Percentiles rank a stretch among this genome's conserved stretches.
phyloP scores from a whole-genome alignment of 345 rosid species.

The Kandelia obovata region DNA sequence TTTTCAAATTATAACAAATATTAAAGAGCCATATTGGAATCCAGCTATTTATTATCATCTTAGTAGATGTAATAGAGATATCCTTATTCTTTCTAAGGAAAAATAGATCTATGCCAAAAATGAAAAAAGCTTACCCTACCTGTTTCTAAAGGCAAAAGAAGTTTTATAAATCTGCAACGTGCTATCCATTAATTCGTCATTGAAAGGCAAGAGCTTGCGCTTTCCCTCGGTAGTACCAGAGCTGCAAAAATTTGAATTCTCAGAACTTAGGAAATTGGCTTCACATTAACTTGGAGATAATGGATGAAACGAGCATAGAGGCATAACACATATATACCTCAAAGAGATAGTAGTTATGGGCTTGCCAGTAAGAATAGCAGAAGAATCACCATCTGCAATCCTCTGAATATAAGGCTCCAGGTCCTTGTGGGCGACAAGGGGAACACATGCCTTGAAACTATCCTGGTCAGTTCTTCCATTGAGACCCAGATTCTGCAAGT shows the following conservation, averaged over 20 bases:
- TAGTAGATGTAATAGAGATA: no score
- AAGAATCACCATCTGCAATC: conserved; percentile 64
- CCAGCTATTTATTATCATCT: no score
- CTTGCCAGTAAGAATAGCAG: conserved; percentile 66
- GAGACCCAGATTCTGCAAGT: conserved; percentile 64
- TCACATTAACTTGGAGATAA: neutral
- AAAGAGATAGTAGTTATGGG: conserved; percentile 73
- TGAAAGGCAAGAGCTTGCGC: conserved; percentile 79
- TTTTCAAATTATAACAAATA: neutral
- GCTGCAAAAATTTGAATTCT: conserved; percentile 38
- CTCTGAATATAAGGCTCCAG: conserved; percentile 68
- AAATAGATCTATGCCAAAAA: no score
- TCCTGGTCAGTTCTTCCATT: conserved; percentile 64
- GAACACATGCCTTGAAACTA: conserved; percentile 68
- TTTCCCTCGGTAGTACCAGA: conserved; percentile 97
- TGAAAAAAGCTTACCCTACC: conserved; percentile 31
- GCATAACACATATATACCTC: conserved; percentile 35
- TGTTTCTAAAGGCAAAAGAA: conserved; percentile 83
- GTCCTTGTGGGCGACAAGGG: conserved; percentile 65
- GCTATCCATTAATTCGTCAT: conserved; percentile 69
- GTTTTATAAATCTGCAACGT: conserved; percentile 78
- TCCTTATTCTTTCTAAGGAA: neutral
- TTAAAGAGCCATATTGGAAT: neutral
- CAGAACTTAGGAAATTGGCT: neutral
- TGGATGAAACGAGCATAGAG: neutral